Base-by-base conservation (phyloP, 345 rosid genomes). In the Erysimum cheiranthoides region DNA sequence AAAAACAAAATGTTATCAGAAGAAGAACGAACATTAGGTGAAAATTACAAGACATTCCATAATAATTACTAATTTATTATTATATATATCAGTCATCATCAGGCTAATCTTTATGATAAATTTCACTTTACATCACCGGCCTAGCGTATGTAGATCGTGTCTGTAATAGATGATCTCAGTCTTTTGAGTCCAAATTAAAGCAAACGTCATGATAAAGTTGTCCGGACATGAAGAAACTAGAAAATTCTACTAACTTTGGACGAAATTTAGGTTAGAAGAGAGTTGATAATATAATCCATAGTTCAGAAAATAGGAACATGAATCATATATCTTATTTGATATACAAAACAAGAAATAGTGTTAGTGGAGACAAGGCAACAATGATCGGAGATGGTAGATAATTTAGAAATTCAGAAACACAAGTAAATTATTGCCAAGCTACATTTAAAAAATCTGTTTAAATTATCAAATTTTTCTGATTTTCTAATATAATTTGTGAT, bases 51-150 rank as follows among this genome's bases (percentile, higher is more conserved):
- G 30, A 69, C 8, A 67, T 16, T 36, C 38, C 57, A 58, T 39
- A 13, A 68, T 1, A 21, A 21, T 21, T 21, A 21, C 1, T 21
- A 21, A 21, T 21, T 21, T 12, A 42, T 17, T 59, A 14, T 39
- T 59, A 59, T 39, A 68, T 49, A 50, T 59, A 30, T 45, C 3
- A 42, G 70, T 76, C 75, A 62, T 54, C 10, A 76, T 53, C 9
- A 56, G 13, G 18, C 66, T 53, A 76, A 35, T 76, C 57, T 76
- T 35, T 70, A 70, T 66, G 57, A 62, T 76, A 45, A 54, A 27
- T 5, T 43, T 54, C 42, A 46, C 66, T 53, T 54, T 63, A 12
- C 52, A 76, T 76, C 71, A 76, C 80, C 75, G 75, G 75, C 80
- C 80, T 70, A 70, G 60, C 18, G 39, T 61, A 62, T 70, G 43